phyloP scores from a whole-genome alignment of 129 eudicot genomes.

The Escallonia herrerae region DNA sequence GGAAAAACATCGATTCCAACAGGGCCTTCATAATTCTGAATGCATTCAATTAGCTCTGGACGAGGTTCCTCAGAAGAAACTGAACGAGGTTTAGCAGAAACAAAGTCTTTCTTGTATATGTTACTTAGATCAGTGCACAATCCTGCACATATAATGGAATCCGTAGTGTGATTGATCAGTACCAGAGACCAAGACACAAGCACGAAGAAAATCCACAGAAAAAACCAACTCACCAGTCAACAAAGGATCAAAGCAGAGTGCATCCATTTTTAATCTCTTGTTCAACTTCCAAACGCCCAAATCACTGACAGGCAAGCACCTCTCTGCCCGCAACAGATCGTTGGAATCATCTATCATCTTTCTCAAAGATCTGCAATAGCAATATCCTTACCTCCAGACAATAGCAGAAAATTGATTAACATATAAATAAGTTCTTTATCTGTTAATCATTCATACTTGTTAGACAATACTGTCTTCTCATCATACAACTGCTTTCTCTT shows the following conservation, averaged over 20 bases:
- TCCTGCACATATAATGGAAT: slow-evolving; percentile 37
- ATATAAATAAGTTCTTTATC: not conserved
- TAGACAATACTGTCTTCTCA: slow-evolving; percentile 47
- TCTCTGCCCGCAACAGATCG: slow-evolving; percentile 30
- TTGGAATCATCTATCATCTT: slow-evolving; percentile 32
- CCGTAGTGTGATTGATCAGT: not conserved
- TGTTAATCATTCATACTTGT: slow-evolving; percentile 30
- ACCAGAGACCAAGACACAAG: not conserved
- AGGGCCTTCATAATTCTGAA: slow-evolving; percentile 29
- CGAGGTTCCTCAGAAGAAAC: slow-evolving; percentile 24
- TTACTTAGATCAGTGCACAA: slow-evolving; percentile 33
- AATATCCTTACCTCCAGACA: slow-evolving; percentile 7
- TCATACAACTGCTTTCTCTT: slow-evolving; percentile 54
- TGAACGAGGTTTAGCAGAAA: slow-evolving; percentile 37
- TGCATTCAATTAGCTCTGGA: slow-evolving; percentile 30
- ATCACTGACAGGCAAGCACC: slow-evolving; percentile 32
- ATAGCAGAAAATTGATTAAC: not conserved
- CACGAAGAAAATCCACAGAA: not conserved
- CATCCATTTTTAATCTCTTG: slow-evolving; percentile 36
- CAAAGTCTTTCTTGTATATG: slow-evolving; percentile 26
- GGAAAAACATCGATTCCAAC: slow-evolving; percentile 13
- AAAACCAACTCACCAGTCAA: slow-evolving; percentile 43
- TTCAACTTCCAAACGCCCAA: slow-evolving; percentile 50
- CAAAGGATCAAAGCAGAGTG: slow-evolving; percentile 34
- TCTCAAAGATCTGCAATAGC: slow-evolving; percentile 45